These are phyloP conservation scores for Solioccasus polychromus DNA, from an alignment of 768 basidiomycete species.

Conservation along the genomic window DNA sequence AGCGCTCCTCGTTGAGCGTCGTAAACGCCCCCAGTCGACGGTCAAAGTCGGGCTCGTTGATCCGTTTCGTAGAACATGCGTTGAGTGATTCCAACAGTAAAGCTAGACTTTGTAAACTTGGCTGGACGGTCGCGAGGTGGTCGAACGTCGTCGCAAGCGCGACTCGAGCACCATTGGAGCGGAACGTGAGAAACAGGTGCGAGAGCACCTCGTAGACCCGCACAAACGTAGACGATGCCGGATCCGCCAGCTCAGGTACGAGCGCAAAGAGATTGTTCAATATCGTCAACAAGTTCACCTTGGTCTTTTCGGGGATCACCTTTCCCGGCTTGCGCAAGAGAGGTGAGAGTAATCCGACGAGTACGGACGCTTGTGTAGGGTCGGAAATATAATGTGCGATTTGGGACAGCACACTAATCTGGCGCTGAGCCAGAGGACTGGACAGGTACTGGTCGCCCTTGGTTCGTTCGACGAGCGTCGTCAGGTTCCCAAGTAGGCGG, in stretches of 20 bases:
- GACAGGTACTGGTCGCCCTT: conserved; percentile 49
- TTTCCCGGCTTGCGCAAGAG: conserved; percentile 75
- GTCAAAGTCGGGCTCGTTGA: conserved; percentile 94
- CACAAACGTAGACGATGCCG: conserved; percentile 40
- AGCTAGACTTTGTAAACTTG: conserved; percentile 48
- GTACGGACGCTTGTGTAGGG: conserved; percentile 64
- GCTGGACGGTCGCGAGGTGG: conserved; percentile 37
- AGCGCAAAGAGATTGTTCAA: conserved; percentile 62
- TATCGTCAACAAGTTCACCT: conserved; percentile 76
- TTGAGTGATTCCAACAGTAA: conserved; percentile 69
- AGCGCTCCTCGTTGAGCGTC: conserved; percentile 64
- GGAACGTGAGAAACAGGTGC: conserved; percentile 72
- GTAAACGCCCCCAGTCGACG: conserved; percentile 75
- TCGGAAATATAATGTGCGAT: conserved; percentile 75
- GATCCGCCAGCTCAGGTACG: conserved; percentile 57
- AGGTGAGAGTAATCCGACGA: conserved; percentile 73
- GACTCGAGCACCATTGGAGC: conserved; percentile 66
- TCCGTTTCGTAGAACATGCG: conserved; percentile 75
- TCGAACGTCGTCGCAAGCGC: conserved; percentile 67
- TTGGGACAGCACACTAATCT: conserved; percentile 76
- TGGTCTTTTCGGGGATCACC: conserved; percentile 80
- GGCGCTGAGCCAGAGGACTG: conserved; percentile 72
- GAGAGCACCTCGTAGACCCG: conserved; percentile 68
- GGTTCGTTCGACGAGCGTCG: conserved; percentile 61
- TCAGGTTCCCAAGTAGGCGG: conserved; percentile 67